These are phyloP conservation scores for Saccharomyces paradoxus DNA, from an alignment of 805 yeast species.

Conservation along the genomic window DNA sequence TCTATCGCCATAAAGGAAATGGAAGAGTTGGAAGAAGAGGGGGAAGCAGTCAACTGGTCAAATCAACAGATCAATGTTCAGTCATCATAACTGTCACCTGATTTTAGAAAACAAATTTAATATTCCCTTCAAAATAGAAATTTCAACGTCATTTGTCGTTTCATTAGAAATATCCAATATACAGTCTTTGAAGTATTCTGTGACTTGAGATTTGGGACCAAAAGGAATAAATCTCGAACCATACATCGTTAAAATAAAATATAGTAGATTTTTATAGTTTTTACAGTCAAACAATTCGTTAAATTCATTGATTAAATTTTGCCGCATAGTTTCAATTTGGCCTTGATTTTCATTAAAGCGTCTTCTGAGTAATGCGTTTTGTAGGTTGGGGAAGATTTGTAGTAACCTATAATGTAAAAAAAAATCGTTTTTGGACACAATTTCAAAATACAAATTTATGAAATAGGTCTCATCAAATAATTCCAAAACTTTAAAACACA, in stretches of 20 bases:
- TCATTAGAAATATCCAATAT: slow-evolving; percentile 15
- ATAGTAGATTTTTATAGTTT: slow-evolving; percentile 16
- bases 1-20: not conserved
- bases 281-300: slow-evolving; percentile 14
- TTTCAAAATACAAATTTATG: slow-evolving; percentile 7
- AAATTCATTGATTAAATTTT: slow-evolving; percentile 13
- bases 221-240: slow-evolving; percentile 20
- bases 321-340: too few relatives aligned
- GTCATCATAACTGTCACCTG: not conserved
- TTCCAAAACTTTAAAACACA: slow-evolving; percentile 11
- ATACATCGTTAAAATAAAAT: slow-evolving; percentile 19
- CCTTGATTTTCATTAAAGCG: slow-evolving; percentile 3
- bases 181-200: slow-evolving; percentile 18
- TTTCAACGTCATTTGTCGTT: slow-evolving; percentile 21
- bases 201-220: slow-evolving; percentile 6
- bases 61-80: not conserved
- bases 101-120: slow-evolving; percentile 17
- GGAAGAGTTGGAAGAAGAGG: not conserved
- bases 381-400: slow-evolving; percentile 14
- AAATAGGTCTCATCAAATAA: slow-evolving; percentile 2
- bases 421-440: slow-evolving; percentile 14
- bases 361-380: slow-evolving; percentile 8
- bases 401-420: slow-evolving; percentile 20
- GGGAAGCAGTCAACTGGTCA: not conserved
- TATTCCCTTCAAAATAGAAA: slow-evolving; percentile 18